Conservation (phyloP, 2,329 filamentous ascomycete genomes). For the Ceratocystis cubensis region DNA sequence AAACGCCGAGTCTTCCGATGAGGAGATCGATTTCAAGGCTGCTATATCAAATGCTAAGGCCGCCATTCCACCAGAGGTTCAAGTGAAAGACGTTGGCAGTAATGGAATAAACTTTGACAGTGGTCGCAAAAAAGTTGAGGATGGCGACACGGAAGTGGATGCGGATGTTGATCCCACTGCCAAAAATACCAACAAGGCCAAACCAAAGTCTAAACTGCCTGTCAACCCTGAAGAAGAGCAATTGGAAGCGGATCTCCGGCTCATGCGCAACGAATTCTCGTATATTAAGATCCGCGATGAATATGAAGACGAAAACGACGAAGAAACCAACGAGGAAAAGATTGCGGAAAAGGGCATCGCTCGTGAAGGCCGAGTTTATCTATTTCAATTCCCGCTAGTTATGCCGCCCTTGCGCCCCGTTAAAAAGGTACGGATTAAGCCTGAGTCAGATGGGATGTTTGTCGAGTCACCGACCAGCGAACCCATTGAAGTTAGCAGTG, state of each 20-base stretch:
- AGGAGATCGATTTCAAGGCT: conserved; percentile 20
- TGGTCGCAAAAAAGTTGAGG: conserved; percentile 24
- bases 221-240: conserved; percentile 25
- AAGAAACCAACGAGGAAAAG: conserved; percentile 21
- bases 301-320: conserved; percentile 15
- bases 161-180: conserved; percentile 23
- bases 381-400: conserved; percentile 53
- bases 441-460: conserved; percentile 20
- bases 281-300: conserved; percentile 18
- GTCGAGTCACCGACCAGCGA: conserved; percentile 21
- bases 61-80: conserved; percentile 35
- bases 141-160: conserved; percentile 24
- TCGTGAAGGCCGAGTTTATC: conserved; percentile 44
- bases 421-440: conserved; percentile 22
- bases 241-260: conserved; percentile 30
- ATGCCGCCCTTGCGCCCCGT: conserved; percentile 39
- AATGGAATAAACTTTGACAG: conserved; percentile 36
- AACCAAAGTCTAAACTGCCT: conserved; percentile 21
- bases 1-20: conserved; percentile 15
- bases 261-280: conserved; percentile 32
- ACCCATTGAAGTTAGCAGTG: background rate
- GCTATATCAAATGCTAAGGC: conserved; percentile 19
- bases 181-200: conserved; percentile 24
- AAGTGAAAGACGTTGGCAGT: conserved; percentile 39
- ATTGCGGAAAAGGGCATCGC: conserved; percentile 17